Conservation (phyloP, 306 rosid genomes). For the Canavalia gladiata region DNA sequence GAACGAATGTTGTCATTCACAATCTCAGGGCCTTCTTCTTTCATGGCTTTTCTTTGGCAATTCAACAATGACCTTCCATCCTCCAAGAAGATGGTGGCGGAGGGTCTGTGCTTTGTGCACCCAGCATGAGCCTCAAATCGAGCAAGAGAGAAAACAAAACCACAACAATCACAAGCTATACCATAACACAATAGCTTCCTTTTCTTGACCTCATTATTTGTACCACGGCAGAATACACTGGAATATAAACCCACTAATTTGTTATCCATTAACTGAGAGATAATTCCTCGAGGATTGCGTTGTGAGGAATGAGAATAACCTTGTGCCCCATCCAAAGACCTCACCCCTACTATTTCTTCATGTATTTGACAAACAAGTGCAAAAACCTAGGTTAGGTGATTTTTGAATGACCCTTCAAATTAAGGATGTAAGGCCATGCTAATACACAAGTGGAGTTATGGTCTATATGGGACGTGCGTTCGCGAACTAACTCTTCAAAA, state of each 20-base stretch:
- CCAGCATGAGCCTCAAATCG: constrained; percentile 71
- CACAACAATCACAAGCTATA: constrained; percentile 73
- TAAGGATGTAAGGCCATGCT: no score
- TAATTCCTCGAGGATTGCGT: constrained; percentile 37
- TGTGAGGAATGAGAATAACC: not conserved
- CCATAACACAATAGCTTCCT: constrained; percentile 60
- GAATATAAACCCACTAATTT: constrained; percentile 37
- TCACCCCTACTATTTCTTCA: no score
- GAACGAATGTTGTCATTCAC: constrained; percentile 53
- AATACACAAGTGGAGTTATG: no score
- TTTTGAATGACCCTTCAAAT: no score
- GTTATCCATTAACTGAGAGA: constrained; percentile 55
- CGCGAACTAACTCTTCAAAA: no score
- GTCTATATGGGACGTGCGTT: no score
- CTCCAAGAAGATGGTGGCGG: constrained; percentile 62
- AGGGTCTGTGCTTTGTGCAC: constrained; percentile 68
- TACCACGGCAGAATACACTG: constrained; percentile 46
- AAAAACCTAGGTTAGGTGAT: no score
- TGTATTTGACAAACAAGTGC: no score
- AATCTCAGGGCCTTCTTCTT: no score
- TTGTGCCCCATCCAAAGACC: not conserved
- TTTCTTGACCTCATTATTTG: constrained; percentile 18
- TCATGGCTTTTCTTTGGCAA: constrained; percentile 51
- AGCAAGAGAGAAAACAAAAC: constrained; percentile 42
- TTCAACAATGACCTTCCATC: constrained; percentile 67